Percentiles rank a stretch among this genome's conserved stretches.
phyloP scores from a whole-genome alignment of 2,329 filamentous ascomycete genomes.

The Trichoderma endophyticum region DNA sequence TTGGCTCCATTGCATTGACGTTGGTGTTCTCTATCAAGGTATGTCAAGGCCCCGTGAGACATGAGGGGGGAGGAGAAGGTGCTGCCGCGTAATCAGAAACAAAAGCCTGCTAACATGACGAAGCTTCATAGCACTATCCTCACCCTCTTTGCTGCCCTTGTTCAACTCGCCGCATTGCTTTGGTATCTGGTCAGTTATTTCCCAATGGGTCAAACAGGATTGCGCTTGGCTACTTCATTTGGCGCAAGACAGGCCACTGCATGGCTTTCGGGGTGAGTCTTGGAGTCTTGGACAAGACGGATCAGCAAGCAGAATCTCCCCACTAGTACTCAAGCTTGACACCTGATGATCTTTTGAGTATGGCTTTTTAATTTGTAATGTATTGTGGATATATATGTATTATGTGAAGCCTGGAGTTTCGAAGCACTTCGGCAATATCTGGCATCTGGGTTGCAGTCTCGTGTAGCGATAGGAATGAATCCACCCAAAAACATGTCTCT shows the following conservation, averaged over 20 bases:
- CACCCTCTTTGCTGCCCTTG: slow-evolving; percentile 77
- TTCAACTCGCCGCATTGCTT: slow-evolving; percentile 76
- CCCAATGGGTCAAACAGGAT: slow-evolving; percentile 87
- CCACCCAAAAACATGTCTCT: neutral
- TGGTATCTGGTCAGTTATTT: slow-evolving; percentile 99
- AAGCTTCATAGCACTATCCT: slow-evolving; percentile 82
- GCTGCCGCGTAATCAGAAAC: neutral
- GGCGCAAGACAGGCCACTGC: slow-evolving; percentile 79
- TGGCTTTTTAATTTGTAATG: neutral
- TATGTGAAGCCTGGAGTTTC: neutral
- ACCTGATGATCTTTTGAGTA: neutral
- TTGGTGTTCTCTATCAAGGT: slow-evolving; percentile 91
- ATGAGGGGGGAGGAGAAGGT: neutral
- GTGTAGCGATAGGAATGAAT: neutral
- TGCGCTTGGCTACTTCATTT: slow-evolving; percentile 82
- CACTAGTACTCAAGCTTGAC: neutral
- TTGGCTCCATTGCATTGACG: slow-evolving; percentile 86
- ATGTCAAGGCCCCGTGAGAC: slow-evolving; percentile 44
- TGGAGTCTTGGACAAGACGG: slow-evolving; percentile 8
- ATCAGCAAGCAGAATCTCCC: neutral
- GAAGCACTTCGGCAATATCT: neutral
- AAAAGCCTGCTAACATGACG: slow-evolving; percentile 6
- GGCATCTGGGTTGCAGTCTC: neutral
- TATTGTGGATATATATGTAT: neutral
- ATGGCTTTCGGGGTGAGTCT: slow-evolving; percentile 75